A percentile compares a stretch with the other conserved stretches of the same genome.
Conservation (phyloP, 192 early-diverging fungal genomes). For the Coemansia sp. region DNA sequence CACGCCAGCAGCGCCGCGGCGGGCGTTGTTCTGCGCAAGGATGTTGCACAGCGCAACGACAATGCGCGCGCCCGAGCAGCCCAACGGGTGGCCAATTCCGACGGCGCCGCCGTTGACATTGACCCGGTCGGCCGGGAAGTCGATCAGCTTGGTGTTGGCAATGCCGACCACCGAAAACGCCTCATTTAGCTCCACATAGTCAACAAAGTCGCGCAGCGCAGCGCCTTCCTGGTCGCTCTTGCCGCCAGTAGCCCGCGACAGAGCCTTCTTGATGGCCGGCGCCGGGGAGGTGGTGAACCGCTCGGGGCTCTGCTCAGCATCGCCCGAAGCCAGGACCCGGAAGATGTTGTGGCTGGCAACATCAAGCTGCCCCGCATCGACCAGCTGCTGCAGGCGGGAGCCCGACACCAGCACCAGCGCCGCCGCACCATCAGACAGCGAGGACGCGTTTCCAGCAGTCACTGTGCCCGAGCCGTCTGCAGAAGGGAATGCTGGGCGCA, state of each 20-base stretch:
- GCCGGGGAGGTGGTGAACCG: conserved; percentile 73
- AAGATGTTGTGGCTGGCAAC: conserved; percentile 23
- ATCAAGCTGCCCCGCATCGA: conserved; percentile 38
- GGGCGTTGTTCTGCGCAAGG: conserved; percentile 66
- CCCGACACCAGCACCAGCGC: conserved; percentile 72
- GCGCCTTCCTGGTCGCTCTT: conserved; percentile 43
- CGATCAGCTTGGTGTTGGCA: conserved; percentile 80
- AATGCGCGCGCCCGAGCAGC: conserved; percentile 89
- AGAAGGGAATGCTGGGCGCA: conserved; percentile 83
- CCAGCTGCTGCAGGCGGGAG: conserved; percentile 50
- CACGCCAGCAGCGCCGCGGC: conserved; percentile 86
- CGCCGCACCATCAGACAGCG: conserved; percentile 75
- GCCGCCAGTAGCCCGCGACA: conserved; percentile 55
- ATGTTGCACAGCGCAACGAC: conserved; percentile 75
- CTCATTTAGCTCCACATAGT: conserved; percentile 81
- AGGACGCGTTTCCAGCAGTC: conserved; percentile 83
- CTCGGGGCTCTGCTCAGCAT: conserved; percentile 68
- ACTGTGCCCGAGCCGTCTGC: conserved; percentile 73
- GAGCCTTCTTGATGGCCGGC: conserved; percentile 72
- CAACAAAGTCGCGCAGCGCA: conserved; percentile 57
- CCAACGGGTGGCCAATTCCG: conserved; percentile 96
- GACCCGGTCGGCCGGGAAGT: conserved; percentile 68
- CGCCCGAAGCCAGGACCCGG: conserved; percentile 64
- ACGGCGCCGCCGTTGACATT: conserved; percentile 97
- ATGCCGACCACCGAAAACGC: conserved; percentile 79